phyloP scores from a whole-genome alignment of 768 basidiomycete genomes.

The Lentinula lateritia region DNA sequence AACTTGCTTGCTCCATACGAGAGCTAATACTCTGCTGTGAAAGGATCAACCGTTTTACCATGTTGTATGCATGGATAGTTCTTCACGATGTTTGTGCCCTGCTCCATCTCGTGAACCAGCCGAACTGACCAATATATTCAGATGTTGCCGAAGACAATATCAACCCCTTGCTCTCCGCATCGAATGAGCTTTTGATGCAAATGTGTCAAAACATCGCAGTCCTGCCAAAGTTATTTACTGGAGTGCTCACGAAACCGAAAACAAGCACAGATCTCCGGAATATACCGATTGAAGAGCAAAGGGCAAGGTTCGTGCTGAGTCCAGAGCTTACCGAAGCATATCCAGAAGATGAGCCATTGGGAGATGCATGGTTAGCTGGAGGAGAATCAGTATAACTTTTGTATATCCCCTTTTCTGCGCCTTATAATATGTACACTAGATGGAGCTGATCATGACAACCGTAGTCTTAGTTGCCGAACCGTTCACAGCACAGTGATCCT shows the following conservation, averaged over 20 bases:
- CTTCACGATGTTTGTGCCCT: slow-evolving; percentile 29
- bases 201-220: slow-evolving; percentile 7
- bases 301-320: slow-evolving; percentile 34
- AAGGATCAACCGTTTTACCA: slow-evolving; percentile 40
- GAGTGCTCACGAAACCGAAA: slow-evolving; percentile 1
- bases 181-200: slow-evolving; percentile 15
- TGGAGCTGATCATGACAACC: too few species aligned
- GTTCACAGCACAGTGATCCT: too few species aligned
- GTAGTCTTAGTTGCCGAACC: too few species aligned
- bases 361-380: slow-evolving; percentile 22
- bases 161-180: slow-evolving; percentile 6
- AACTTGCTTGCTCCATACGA: neutral
- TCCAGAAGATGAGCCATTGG: slow-evolving; percentile 41
- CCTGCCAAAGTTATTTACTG: slow-evolving; percentile 13
- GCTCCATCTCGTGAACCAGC: neutral
- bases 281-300: slow-evolving; percentile 8
- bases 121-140: slow-evolving; percentile 5
- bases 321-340: slow-evolving; percentile 35
- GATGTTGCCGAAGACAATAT: slow-evolving; percentile 33
- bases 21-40: neutral
- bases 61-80: slow-evolving; percentile 26
- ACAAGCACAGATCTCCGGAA: slow-evolving; percentile 6
- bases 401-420: too few species aligned
- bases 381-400: neutral
- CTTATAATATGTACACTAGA: too few species aligned